Conservation (phyloP, 306 rosid genomes). For the Senna tora region DNA sequence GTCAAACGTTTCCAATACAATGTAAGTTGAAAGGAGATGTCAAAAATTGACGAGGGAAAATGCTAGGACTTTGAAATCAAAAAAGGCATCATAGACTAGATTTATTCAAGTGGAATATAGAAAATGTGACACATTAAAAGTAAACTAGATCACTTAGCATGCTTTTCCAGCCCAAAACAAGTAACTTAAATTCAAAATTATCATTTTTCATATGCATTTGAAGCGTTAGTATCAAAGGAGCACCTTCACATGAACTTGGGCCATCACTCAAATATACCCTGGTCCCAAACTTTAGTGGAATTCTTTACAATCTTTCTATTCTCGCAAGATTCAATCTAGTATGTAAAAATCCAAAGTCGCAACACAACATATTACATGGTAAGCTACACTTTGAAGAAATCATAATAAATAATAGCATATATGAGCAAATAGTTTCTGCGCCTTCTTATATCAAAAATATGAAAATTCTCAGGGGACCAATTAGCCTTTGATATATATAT, state of each 20-base stretch:
- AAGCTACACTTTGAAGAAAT: background rate
- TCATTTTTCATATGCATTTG: background rate
- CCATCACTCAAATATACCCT: conserved; percentile 34
- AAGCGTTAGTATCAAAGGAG: conserved; percentile 10
- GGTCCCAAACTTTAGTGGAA: conserved; percentile 34
- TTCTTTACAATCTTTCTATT: conserved; percentile 41
- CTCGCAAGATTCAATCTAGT: conserved; percentile 37
- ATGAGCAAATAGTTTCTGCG: background rate
- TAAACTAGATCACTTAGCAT: too few relatives aligned
- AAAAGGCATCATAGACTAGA: too few relatives aligned
- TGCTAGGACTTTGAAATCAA: too few relatives aligned
- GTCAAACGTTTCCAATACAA: background rate
- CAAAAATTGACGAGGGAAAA: too few relatives aligned
- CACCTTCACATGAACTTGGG: conserved; percentile 49
- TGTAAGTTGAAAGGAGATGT: background rate
- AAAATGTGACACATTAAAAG: too few relatives aligned
- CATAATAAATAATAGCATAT: background rate
- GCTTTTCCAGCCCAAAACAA: too few relatives aligned
- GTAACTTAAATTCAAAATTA: background rate
- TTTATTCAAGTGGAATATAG: too few relatives aligned
- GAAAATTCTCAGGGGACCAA: too few relatives aligned
- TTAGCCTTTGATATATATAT: too few relatives aligned
- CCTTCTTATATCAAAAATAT: too few relatives aligned
- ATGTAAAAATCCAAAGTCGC: conserved; percentile 11
- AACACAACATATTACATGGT: conserved; percentile 21